Percentiles rank a stretch among this genome's conserved stretches.
These are phyloP conservation scores for Uronychia binucleata DNA, from an alignment of 73 alveolate genomes.

Conservation along the genomic window DNA sequence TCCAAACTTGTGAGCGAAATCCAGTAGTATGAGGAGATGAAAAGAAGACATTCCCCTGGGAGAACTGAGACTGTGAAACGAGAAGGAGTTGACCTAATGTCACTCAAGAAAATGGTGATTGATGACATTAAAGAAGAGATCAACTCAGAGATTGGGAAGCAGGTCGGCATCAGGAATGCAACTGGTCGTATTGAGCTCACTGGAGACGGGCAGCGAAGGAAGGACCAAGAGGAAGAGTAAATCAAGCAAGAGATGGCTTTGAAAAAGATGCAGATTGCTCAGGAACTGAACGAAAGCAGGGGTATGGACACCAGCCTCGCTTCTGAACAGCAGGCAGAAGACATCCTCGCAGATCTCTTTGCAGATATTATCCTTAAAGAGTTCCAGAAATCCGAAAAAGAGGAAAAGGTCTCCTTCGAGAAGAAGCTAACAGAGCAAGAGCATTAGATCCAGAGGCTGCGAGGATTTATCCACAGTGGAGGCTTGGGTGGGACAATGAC, in stretches of 20 bases:
- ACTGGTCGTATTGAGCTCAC: not conserved
- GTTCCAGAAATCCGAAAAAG: conserved; percentile 2
- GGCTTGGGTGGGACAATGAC: conserved; percentile 11
- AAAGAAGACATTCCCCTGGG: too few relatives aligned
- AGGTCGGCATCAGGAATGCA: not conserved
- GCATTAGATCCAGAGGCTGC: not conserved
- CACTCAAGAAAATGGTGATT: conserved; percentile 50
- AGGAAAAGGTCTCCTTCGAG: not conserved
- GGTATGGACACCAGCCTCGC: not conserved
- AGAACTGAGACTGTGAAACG: not conserved
- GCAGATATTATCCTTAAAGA: conserved; percentile 20
- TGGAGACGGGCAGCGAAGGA: conserved; percentile 6
- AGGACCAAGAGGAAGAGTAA: not conserved
- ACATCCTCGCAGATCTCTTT: not conserved
- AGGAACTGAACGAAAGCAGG: not conserved
- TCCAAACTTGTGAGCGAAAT: too few relatives aligned
- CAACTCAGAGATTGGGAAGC: not conserved
- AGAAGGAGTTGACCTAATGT: conserved; percentile 22
- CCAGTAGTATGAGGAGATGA: too few relatives aligned
- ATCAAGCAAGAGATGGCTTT: not conserved
- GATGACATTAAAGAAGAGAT: conserved; percentile 48
- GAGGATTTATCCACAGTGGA: not conserved
- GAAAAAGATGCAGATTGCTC: not conserved
- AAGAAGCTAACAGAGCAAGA: conserved; percentile 1
- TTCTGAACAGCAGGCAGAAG: not conserved